A percentile compares a stretch with the other conserved stretches of the same genome.
Conservation (phyloP, 169 alveolate species). For the Plasmodium yoelii region DNA sequence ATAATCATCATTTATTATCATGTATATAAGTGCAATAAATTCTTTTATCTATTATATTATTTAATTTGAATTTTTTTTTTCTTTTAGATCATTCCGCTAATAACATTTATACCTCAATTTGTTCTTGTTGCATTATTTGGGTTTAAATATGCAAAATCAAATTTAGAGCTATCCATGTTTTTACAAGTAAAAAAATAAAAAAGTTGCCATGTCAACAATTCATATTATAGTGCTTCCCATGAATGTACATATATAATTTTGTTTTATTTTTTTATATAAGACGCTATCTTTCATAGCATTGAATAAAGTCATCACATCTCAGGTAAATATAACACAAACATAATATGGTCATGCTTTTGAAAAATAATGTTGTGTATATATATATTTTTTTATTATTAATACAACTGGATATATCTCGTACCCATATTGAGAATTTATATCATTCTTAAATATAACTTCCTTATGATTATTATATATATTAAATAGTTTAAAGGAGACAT, state of each 20-base stretch:
- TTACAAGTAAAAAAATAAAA: conserved; percentile 57
- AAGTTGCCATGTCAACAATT: not conserved
- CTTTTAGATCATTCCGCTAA: conserved; percentile 79
- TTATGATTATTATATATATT: too few relatives aligned
- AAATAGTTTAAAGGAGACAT: too few relatives aligned
- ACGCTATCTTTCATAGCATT: conserved; percentile 95
- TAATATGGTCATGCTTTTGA: not conserved
- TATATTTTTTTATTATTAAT: too few relatives aligned
- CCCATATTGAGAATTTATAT: too few relatives aligned
- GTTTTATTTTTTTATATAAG: conserved; percentile 85
- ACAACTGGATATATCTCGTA: too few relatives aligned
- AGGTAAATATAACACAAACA: conserved; percentile 72
- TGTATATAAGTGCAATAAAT: not conserved
- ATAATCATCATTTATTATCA: not conserved
- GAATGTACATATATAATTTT: conserved; percentile 65
- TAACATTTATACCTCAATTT: conserved; percentile 87
- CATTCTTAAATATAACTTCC: too few relatives aligned
- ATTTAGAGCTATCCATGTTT: conserved; percentile 79
- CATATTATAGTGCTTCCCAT: not conserved
- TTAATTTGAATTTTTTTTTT: not conserved
- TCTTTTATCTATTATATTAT: not conserved
- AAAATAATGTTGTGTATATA: too few relatives aligned
- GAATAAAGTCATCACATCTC: conserved; percentile 97
- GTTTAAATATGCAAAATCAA: conserved; percentile 83
- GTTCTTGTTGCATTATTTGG: conserved; percentile 78